Percentiles rank a stretch among this genome's conserved stretches.
These are phyloP conservation scores for Yarrowia divulgata DNA, from an alignment of 805 yeast species.

Conservation along the genomic window DNA sequence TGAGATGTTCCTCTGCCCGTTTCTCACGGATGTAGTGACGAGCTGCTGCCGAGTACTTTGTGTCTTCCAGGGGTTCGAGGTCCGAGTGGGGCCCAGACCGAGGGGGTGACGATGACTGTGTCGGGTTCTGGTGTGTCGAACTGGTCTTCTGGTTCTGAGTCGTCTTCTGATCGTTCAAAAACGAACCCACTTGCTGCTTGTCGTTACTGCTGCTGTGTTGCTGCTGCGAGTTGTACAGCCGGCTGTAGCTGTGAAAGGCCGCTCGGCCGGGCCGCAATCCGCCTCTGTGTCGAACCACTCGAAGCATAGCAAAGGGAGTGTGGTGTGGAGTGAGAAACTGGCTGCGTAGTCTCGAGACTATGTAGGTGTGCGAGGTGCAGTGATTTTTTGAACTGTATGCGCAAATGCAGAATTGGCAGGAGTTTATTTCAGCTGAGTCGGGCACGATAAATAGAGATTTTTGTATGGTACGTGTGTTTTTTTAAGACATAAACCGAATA, in stretches of 20 bases:
- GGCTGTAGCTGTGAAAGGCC: background rate
- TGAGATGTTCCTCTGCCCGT: slow-evolving; percentile 14
- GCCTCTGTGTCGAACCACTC: background rate
- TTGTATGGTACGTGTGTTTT: background rate
- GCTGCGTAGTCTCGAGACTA: slow-evolving; percentile 22
- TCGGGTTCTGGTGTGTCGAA: no score
- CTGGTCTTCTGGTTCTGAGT: no score
- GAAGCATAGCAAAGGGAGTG: background rate
- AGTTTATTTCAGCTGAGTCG: background rate
- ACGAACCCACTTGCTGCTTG: background rate
- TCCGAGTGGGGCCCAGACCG: no score
- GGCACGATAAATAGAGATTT: background rate
- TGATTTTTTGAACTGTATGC: slow-evolving; percentile 35
- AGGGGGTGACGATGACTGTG: no score
- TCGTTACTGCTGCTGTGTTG: background rate
- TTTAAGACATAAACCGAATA: background rate
- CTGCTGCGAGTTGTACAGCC: background rate
- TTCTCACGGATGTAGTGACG: slow-evolving; percentile 23
- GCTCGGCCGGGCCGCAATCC: background rate
- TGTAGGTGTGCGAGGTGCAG: slow-evolving; percentile 15
- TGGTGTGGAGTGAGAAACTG: background rate
- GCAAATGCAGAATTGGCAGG: background rate
- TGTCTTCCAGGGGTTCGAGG: slow-evolving; percentile 26
- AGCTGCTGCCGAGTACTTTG: slow-evolving; percentile 30
- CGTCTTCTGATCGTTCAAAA: background rate